phyloP scores from a whole-genome alignment of 257 asterid genomes.

The Salvia miltiorrhiza region DNA sequence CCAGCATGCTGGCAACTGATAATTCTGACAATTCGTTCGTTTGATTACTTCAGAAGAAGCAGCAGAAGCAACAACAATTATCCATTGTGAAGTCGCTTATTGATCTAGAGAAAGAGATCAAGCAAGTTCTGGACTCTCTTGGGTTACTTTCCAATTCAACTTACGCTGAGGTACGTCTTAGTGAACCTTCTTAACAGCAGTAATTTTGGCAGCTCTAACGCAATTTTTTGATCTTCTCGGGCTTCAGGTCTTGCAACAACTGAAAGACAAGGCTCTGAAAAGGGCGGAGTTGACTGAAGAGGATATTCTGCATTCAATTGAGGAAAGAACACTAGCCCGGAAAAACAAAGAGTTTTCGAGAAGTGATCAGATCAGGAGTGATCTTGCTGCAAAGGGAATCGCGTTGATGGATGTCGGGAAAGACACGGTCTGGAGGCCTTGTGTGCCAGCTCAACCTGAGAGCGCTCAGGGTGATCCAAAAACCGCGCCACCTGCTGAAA shows the following conservation, averaged over 20 bases:
- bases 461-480: background rate
- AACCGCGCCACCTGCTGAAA: background rate
- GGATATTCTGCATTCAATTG: conserved; percentile 47
- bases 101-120: conserved; percentile 33
- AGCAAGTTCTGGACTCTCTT: conserved; percentile 29
- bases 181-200: background rate
- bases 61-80: conserved; percentile 32
- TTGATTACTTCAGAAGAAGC: conserved; percentile 34
- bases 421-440: conserved; percentile 88
- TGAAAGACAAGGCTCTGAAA: conserved; percentile 74
- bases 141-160: conserved; percentile 37
- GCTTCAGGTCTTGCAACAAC: conserved; percentile 65
- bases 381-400: conserved; percentile 63
- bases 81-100: conserved; percentile 29
- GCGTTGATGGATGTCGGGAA: conserved; percentile 78
- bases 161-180: conserved; percentile 33
- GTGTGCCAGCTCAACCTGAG: conserved; percentile 5
- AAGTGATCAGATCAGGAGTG: conserved; percentile 68
- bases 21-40: conserved; percentile 24
- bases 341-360: conserved; percentile 46
- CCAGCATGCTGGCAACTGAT: conserved; percentile 8
- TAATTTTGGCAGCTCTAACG: background rate
- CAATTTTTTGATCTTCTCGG: background rate
- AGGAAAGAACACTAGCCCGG: conserved; percentile 62
- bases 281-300: conserved; percentile 70